Conservation (phyloP, 495 filamentous ascomycete genomes). For the Endocarpon pusillum region DNA sequence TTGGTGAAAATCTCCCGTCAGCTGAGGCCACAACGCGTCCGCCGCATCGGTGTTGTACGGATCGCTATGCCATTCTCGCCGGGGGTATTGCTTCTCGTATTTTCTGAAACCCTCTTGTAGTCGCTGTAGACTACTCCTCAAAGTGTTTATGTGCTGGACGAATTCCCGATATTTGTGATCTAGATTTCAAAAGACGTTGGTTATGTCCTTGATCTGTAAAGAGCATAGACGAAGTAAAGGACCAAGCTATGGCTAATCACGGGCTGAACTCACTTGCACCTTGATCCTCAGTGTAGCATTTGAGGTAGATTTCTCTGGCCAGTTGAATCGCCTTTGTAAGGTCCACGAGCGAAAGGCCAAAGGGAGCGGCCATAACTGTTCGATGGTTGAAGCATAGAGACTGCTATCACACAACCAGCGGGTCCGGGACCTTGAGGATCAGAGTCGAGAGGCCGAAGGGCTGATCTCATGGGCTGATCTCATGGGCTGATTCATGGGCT, state of each 20-base stretch:
- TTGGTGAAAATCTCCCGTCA: constrained; percentile 8
- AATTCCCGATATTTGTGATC: constrained; percentile 8
- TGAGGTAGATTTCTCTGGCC: constrained; percentile 4
- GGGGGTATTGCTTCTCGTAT: constrained; percentile 6
- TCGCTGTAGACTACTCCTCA: constrained; percentile 4
- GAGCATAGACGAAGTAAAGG: neutral
- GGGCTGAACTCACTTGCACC: constrained; percentile 3
- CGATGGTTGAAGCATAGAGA: too few relatives aligned
- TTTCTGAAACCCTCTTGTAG: constrained; percentile 5
- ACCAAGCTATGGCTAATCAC: neutral
- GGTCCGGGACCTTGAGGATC: too few relatives aligned
- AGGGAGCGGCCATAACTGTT: too few relatives aligned
- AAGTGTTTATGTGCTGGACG: constrained; percentile 5
- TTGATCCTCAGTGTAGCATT: constrained; percentile 8
- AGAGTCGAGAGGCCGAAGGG: too few relatives aligned
- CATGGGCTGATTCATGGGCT: too few relatives aligned
- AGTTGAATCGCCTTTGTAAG: constrained; percentile 2
- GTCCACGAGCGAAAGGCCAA: constrained; percentile 8
- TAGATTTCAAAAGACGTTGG: constrained; percentile 1
- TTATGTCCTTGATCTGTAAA: neutral
- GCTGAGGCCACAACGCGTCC: constrained; percentile 3
- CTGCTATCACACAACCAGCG: too few relatives aligned
- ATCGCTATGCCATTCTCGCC: constrained; percentile 6
- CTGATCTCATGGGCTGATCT: too few relatives aligned
- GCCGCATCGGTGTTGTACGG: constrained; percentile 4